Percentiles rank a stretch among this genome's conserved stretches.
Evolutionary conservation across 495 filamentous ascomycete species (phyloP).

Genomic region (Penicillium paxilli): DNA sequence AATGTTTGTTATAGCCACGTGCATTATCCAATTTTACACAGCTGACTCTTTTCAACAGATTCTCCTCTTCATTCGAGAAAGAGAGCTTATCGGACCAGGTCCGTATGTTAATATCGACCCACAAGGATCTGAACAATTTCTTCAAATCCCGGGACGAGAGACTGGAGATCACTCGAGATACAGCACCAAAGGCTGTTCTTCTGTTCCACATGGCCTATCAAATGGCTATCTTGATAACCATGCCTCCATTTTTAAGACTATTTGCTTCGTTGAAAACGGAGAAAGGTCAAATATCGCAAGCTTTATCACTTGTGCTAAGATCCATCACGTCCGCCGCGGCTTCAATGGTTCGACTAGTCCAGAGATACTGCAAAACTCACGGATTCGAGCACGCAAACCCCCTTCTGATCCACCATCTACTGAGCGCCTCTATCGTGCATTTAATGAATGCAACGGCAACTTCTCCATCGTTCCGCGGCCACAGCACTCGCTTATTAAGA

Average conservation of each 20-base stretch:
- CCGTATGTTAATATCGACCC: not conserved
- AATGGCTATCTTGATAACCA: constrained; percentile 9
- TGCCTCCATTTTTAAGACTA: constrained; percentile 7
- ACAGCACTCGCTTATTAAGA: constrained; percentile 7
- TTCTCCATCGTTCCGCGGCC: not conserved
- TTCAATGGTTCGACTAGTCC: constrained; percentile 12
- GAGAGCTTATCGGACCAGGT: not conserved
- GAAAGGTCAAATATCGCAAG: not conserved
- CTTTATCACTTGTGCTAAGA: constrained; percentile 3
- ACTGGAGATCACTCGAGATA: not conserved
- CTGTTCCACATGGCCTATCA: constrained; percentile 14
- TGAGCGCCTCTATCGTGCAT: constrained; percentile 10
- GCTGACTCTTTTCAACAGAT: not conserved
- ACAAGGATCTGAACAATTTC: not conserved
- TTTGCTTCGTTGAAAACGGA: not conserved
- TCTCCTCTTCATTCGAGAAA: constrained; percentile 3
- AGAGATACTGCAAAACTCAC: not conserved
- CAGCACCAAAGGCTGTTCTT: constrained; percentile 1
- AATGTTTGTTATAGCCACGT: constrained; percentile 11
- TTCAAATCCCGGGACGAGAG: not conserved
- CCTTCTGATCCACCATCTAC: constrained; percentile 10
- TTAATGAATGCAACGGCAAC: constrained; percentile 10
- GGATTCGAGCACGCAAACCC: constrained; percentile 7
- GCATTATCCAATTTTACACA: not conserved
- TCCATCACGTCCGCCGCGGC: constrained; percentile 6